Conservation (phyloP, 2,329 filamentous ascomycete species). For the Trichoderma pleuroti region DNA sequence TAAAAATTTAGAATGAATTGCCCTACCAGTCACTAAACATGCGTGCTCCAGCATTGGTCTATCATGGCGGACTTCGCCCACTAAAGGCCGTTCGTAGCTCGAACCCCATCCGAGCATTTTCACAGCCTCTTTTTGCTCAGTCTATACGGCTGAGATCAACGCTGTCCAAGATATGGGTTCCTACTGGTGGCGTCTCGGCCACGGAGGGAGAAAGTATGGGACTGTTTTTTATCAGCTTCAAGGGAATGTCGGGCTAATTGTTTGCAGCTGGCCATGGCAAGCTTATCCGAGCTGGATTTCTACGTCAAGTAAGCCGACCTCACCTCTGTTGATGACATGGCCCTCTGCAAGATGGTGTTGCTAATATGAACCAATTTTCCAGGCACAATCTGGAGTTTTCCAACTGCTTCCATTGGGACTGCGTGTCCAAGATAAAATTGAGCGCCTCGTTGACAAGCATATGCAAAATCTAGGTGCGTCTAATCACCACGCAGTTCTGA, state of each 20-base stretch:
- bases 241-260: slow-evolving; percentile 22
- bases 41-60: slow-evolving; percentile 20
- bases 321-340: too few relatives aligned
- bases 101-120: slow-evolving; percentile 24
- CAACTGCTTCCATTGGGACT: slow-evolving; percentile 85
- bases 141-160: slow-evolving; percentile 29
- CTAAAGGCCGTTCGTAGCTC: slow-evolving; percentile 7
- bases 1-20: not conserved
- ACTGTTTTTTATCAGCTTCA: not conserved
- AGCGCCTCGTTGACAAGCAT: slow-evolving; percentile 79
- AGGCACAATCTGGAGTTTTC: slow-evolving; percentile 87
- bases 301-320: slow-evolving; percentile 58
- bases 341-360: not conserved
- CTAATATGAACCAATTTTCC: not conserved
- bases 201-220: slow-evolving; percentile 51
- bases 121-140: slow-evolving; percentile 34
- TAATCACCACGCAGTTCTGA: not conserved
- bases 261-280: slow-evolving; percentile 60
- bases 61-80: slow-evolving; percentile 16
- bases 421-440: slow-evolving; percentile 84
- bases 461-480: slow-evolving; percentile 69
- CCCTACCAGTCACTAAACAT: slow-evolving; percentile 17
- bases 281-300: slow-evolving; percentile 66
- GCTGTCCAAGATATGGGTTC: slow-evolving; percentile 75
- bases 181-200: slow-evolving; percentile 65